Evolutionary conservation across 176 grass and related monocot species (phyloP).

Genomic region (Ensete ventricosum): DNA sequence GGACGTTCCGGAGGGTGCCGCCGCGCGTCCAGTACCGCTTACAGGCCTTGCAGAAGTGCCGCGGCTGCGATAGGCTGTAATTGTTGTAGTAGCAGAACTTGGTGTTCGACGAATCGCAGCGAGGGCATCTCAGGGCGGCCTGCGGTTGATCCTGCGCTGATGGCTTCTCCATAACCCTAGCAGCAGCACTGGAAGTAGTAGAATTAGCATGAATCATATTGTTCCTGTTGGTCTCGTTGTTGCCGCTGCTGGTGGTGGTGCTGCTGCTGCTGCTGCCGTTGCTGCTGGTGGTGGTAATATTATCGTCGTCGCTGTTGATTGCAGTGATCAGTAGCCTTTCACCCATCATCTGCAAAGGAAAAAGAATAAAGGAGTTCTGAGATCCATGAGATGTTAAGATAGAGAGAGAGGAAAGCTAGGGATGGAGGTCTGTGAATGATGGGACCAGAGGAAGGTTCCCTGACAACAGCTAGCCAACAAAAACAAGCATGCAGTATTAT

Average conservation of each 20-base stretch:
- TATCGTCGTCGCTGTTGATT: not conserved
- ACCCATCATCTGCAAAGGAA: conserved; percentile 11
- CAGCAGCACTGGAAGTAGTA: not conserved
- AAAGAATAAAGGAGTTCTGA: not conserved
- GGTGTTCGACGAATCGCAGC: conserved; percentile 17
- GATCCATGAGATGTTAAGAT: not conserved
- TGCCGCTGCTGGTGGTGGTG: not conserved
- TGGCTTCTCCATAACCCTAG: conserved; percentile 8
- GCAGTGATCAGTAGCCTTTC: not conserved
- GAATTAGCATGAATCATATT: conserved; percentile 2
- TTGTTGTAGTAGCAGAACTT: conserved; percentile 27
- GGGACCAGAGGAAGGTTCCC: conserved; percentile 17
- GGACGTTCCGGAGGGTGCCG: conserved; percentile 21
- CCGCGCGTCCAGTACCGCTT: conserved; percentile 26
- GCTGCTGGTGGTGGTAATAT: not conserved
- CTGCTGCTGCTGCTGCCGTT: not conserved
- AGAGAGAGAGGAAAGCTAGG: not conserved
- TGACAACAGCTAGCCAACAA: conserved; percentile 25
- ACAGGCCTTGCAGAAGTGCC: conserved; percentile 23
- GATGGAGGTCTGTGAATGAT: not conserved
- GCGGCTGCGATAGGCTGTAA: conserved; percentile 21
- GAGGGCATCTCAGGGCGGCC: conserved; percentile 3
- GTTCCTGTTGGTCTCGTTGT: not conserved
- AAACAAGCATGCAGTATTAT: conserved; percentile 21
- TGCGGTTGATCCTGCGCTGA: not conserved